phyloP scores from a whole-genome alignment of 768 basidiomycete species.

The Megacollybia marginata region DNA sequence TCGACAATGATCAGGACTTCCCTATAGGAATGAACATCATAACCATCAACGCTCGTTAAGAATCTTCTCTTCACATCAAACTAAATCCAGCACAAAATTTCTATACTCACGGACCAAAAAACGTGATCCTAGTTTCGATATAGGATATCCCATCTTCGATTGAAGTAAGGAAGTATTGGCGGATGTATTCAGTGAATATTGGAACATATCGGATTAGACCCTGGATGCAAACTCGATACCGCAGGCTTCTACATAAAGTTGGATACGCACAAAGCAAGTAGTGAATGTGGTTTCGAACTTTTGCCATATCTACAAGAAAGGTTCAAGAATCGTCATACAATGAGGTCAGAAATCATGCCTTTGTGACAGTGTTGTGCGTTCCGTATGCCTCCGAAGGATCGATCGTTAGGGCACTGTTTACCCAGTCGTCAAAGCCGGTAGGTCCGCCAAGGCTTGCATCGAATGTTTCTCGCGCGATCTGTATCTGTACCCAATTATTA shows the following conservation, averaged over 20 bases:
- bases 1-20: conserved; percentile 53
- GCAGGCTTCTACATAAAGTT: background rate
- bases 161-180: conserved; percentile 52
- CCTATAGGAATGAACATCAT: conserved; percentile 30
- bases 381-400: conserved; percentile 65
- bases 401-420: conserved; percentile 24
- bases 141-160: conserved; percentile 70
- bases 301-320: conserved; percentile 57
- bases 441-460: conserved; percentile 45
- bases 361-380: conserved; percentile 62
- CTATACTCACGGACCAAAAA: conserved; percentile 40
- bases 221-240: conserved; percentile 13
- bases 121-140: conserved; percentile 62
- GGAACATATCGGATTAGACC: conserved; percentile 45
- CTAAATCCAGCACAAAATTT: background rate
- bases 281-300: conserved; percentile 55
- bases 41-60: background rate
- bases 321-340: background rate
- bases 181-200: conserved; percentile 52
- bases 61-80: background rate
- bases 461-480: conserved; percentile 47
- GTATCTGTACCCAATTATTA: conserved; percentile 47
- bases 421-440: conserved; percentile 63
- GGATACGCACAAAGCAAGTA: conserved; percentile 35
- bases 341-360: conserved; percentile 29